Conservation (phyloP, 2,329 filamentous ascomycete species). For the Chaetothyriales sp. region DNA sequence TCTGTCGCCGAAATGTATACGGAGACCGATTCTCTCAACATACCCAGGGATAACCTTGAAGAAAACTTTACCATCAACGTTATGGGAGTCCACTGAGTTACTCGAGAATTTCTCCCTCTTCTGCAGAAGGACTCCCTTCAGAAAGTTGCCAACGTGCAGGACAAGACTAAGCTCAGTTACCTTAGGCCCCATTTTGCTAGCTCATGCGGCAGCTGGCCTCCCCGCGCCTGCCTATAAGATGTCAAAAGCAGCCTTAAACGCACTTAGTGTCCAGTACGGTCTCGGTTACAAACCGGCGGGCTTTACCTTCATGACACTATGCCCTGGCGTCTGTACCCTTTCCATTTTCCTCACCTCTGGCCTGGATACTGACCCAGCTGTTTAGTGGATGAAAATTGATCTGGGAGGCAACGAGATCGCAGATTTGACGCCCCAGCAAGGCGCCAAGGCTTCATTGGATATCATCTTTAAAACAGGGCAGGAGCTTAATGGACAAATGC, state of each 20-base stretch:
- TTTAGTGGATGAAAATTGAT: slow-evolving; percentile 35
- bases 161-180: background rate
- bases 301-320: slow-evolving; percentile 31
- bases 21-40: too few species aligned
- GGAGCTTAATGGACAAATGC: slow-evolving; percentile 36
- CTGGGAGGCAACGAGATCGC: slow-evolving; percentile 24
- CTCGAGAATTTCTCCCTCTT: slow-evolving; percentile 27
- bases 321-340: slow-evolving; percentile 30
- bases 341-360: too few species aligned
- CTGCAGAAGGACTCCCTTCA: slow-evolving; percentile 28
- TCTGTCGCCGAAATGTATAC: too few species aligned
- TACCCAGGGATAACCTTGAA: slow-evolving; percentile 22
- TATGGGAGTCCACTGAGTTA: slow-evolving; percentile 28
- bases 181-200: slow-evolving; percentile 27
- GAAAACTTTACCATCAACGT: slow-evolving; percentile 32
- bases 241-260: slow-evolving; percentile 28
- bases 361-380: too few species aligned
- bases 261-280: slow-evolving; percentile 34
- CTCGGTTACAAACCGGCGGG: slow-evolving; percentile 25
- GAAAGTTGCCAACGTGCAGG: slow-evolving; percentile 34
- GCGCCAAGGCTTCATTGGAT: slow-evolving; percentile 26
- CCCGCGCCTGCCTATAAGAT: background rate
- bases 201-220: slow-evolving; percentile 9
- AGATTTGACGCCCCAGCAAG: slow-evolving; percentile 29
- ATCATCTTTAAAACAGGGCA: slow-evolving; percentile 33